These are phyloP conservation scores for Lentinula boryana DNA, from an alignment of 768 basidiomycete genomes.

Conservation along the genomic window DNA sequence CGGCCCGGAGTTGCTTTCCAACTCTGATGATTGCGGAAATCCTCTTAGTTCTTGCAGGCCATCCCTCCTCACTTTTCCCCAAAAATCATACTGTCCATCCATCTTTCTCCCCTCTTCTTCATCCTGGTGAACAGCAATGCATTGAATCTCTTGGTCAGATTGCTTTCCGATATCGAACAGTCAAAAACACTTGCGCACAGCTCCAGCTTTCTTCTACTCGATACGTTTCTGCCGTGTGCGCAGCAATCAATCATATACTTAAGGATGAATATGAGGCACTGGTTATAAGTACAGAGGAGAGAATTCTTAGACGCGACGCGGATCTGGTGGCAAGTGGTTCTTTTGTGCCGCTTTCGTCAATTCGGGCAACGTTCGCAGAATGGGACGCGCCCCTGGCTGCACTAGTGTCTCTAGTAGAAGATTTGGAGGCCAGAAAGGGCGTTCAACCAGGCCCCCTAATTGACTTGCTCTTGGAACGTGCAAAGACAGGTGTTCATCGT, in stretches of 20 bases:
- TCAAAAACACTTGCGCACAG: constrained; percentile 49
- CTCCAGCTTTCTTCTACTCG: constrained; percentile 59
- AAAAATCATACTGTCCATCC: constrained; percentile 52
- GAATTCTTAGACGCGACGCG: constrained; percentile 68
- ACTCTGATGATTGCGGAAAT: constrained; percentile 82
- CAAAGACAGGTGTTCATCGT: constrained; percentile 74
- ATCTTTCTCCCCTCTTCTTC: constrained; percentile 64
- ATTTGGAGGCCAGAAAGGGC: constrained; percentile 46
- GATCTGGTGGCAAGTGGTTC: constrained; percentile 72
- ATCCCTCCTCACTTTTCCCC: constrained; percentile 80
- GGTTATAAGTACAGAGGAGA: constrained; percentile 76
- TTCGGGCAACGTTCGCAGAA: constrained; percentile 68
- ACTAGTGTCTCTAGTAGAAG: constrained; percentile 57
- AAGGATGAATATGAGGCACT: constrained; percentile 76
- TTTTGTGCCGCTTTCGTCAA: constrained; percentile 80
- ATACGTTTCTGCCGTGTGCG: constrained; percentile 75
- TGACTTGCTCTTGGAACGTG: constrained; percentile 66
- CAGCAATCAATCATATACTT: constrained; percentile 67
- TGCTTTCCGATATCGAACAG: constrained; percentile 67
- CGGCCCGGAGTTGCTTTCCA: neutral
- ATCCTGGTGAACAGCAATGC: constrained; percentile 84
- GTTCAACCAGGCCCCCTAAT: constrained; percentile 79
- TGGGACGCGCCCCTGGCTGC: constrained; percentile 87
- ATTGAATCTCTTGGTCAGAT: constrained; percentile 75
- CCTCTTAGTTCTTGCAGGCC: constrained; percentile 80